A percentile compares a stretch with the other conserved stretches of the same genome.
phyloP scores from a whole-genome alignment of 2,329 filamentous ascomycete species.

The Colletotrichum siamense region DNA sequence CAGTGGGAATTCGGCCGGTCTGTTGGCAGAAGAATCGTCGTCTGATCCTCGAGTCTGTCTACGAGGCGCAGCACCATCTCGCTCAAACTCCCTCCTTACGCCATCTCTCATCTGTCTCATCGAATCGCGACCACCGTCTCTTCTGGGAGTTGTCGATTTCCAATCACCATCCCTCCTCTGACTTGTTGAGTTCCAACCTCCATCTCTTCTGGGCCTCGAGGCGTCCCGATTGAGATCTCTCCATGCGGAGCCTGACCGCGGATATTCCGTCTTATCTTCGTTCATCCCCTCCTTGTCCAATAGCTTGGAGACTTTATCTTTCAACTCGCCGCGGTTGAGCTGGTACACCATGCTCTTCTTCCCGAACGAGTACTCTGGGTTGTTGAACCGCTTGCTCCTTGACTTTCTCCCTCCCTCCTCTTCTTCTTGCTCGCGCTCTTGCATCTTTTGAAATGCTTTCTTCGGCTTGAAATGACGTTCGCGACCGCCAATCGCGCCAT shows the following conservation, averaged over 20 bases:
- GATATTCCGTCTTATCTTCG: neutral
- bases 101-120: neutral
- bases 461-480: constrained; percentile 48
- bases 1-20: neutral
- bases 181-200: neutral
- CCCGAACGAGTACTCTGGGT: constrained; percentile 54
- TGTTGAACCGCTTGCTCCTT: constrained; percentile 56
- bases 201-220: neutral
- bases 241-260: neutral
- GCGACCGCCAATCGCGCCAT: neutral
- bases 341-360: constrained; percentile 62
- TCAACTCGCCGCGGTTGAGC: constrained; percentile 51
- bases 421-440: constrained; percentile 35
- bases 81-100: neutral
- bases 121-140: neutral
- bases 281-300: constrained; percentile 9
- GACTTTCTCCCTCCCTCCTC: constrained; percentile 43
- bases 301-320: constrained; percentile 29
- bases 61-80: neutral
- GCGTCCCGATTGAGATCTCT: neutral
- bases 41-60: neutral
- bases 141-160: neutral
- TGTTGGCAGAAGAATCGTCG: neutral
- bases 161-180: neutral
- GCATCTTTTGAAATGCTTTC: constrained; percentile 55